Evolutionary conservation across 1,139 yeast species (phyloP).

Genomic region (Zygosaccharomyces sapae): DNA sequence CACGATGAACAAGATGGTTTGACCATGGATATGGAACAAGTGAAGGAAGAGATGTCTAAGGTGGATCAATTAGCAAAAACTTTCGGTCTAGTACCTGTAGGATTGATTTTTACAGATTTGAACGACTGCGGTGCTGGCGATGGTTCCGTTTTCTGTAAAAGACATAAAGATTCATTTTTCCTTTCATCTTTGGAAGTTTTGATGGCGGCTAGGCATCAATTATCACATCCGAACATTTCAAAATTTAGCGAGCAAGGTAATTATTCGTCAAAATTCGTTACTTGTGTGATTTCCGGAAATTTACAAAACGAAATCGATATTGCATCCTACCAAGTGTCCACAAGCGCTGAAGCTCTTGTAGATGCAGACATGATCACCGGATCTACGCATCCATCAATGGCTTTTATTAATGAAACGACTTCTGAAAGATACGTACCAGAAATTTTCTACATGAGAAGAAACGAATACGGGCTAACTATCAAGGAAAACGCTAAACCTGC

Average conservation of each 20-base stretch:
- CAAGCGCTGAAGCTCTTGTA: constrained; percentile 81
- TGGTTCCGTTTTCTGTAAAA: constrained; percentile 85
- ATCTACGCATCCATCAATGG: constrained; percentile 85
- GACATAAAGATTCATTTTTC: constrained; percentile 90
- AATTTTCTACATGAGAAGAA: constrained; percentile 74
- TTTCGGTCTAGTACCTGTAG: constrained; percentile 70
- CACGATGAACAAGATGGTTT: constrained; percentile 82
- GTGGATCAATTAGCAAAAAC: constrained; percentile 54
- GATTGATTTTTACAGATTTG: constrained; percentile 84
- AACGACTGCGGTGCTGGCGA: constrained; percentile 81
- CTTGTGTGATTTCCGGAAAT: constrained; percentile 91
- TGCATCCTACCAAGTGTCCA: constrained; percentile 83
- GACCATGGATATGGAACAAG: constrained; percentile 46
- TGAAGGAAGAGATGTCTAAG: constrained; percentile 55
- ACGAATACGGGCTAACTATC: constrained; percentile 85
- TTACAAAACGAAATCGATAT: constrained; percentile 84
- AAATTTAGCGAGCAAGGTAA: constrained; percentile 62
- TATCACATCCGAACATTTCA: constrained; percentile 57
- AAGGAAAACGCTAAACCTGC: constrained; percentile 91
- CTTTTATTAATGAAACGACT: constrained; percentile 71
- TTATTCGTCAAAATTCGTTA: constrained; percentile 85
- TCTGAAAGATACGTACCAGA: constrained; percentile 87
- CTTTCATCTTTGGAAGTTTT: constrained; percentile 77
- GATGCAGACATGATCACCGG: constrained; percentile 83
- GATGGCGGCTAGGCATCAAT: constrained; percentile 82